Evolutionary conservation across 441 rosid genomes (phyloP).

Genomic region (Metrosideros polymorpha): DNA sequence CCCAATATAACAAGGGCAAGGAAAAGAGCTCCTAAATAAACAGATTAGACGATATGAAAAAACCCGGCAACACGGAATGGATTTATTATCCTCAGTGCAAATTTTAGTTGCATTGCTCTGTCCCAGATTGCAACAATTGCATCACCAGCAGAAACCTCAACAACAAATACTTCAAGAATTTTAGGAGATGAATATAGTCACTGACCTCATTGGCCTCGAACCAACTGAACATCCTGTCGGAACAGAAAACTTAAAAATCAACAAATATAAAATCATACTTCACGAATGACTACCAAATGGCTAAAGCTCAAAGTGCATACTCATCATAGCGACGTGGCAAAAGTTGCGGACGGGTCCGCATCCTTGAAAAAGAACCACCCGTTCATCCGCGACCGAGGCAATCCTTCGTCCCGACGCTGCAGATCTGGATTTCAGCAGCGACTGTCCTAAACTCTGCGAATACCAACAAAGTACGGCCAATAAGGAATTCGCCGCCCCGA

Average conservation of each 20-base stretch:
- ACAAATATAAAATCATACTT: conserved; percentile 2
- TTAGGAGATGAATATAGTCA: neutral
- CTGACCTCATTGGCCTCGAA: conserved; percentile 36
- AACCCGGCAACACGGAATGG: neutral
- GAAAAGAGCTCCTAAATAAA: neutral
- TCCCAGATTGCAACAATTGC: neutral
- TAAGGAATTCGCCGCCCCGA: neutral
- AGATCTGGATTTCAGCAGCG: neutral
- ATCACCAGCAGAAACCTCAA: neutral
- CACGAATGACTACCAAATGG: neutral
- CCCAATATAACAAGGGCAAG: neutral
- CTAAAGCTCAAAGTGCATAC: conserved; percentile 17
- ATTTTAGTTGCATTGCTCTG: neutral
- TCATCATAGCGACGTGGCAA: conserved; percentile 14
- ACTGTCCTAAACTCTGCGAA: neutral
- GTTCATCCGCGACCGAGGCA: neutral
- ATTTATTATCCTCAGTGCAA: neutral
- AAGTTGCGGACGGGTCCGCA: neutral
- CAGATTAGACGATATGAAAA: neutral
- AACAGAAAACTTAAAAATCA: neutral
- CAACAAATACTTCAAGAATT: neutral
- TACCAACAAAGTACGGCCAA: neutral
- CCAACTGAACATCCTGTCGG: conserved; percentile 37
- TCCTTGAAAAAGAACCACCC: neutral
- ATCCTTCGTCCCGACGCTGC: neutral